Evolutionary conservation across 2,329 filamentous ascomycete genomes (phyloP).

Genomic region (Huntiella savannae): DNA sequence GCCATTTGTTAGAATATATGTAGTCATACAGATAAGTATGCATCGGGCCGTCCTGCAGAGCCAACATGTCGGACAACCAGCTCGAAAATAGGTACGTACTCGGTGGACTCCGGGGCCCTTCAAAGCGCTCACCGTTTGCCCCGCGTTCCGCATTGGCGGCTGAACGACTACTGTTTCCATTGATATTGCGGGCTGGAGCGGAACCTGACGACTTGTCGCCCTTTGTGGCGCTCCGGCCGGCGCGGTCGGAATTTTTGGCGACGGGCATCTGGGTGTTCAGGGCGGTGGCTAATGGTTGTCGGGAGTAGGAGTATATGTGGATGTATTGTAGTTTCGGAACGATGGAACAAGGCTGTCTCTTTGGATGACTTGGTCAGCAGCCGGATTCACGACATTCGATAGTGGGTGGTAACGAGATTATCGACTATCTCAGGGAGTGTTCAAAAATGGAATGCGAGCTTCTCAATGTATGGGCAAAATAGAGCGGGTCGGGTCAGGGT

Average conservation of each 20-base stretch:
- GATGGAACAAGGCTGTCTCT: no score
- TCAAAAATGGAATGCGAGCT: no score
- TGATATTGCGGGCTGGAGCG: conserved; percentile 7
- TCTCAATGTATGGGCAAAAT: no score
- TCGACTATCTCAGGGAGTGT: no score
- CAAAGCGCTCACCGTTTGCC: conserved; percentile 24
- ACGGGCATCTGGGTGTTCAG: conserved; percentile 3
- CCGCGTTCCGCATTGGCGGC: conserved; percentile 5
- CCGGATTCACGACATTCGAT: no score
- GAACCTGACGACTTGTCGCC: conserved; percentile 4
- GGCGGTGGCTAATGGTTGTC: no score
- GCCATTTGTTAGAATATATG: neutral
- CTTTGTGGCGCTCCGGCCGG: conserved; percentile 5
- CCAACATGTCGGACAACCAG: neutral
- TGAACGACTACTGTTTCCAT: neutral
- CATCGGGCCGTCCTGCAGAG: neutral
- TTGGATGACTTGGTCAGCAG: no score
- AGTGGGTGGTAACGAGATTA: no score
- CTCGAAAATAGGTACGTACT: conserved; percentile 25
- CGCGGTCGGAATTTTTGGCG: conserved; percentile 8
- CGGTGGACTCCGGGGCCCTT: conserved; percentile 42
- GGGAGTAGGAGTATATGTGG: no score
- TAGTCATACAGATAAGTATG: neutral
- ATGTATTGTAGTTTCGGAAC: no score
- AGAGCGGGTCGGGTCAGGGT: no score